Evolutionary conservation across 768 basidiomycete genomes (phyloP).

Genomic region (Mycena pura): DNA sequence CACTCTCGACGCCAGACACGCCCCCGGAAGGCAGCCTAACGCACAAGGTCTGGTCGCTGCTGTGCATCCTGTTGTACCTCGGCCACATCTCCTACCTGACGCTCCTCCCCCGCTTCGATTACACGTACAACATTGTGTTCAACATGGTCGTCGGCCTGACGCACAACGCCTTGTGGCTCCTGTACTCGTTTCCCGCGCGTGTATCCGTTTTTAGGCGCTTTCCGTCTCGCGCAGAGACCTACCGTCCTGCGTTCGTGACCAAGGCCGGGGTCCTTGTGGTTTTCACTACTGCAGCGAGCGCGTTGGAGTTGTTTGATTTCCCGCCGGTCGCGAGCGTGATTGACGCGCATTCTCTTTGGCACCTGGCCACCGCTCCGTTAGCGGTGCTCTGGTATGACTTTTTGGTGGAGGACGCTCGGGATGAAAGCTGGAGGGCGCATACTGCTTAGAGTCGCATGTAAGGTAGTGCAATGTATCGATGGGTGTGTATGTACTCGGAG

Average conservation of each 20-base stretch:
- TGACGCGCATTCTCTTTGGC: constrained; percentile 96
- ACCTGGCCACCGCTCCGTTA: constrained; percentile 82
- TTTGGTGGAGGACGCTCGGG: constrained; percentile 72
- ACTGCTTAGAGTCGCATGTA: constrained; percentile 30
- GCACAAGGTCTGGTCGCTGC: constrained; percentile 50
- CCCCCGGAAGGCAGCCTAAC: constrained; percentile 23
- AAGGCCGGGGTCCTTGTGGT: constrained; percentile 68
- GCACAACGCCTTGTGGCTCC: constrained; percentile 85
- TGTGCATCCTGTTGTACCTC: constrained; percentile 64
- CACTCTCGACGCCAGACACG: constrained; percentile 29
- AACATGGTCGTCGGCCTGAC: constrained; percentile 76
- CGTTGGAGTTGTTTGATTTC: constrained; percentile 91
- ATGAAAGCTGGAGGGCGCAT: constrained; percentile 68
- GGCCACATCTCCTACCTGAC: constrained; percentile 82
- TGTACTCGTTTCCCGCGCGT: constrained; percentile 66
- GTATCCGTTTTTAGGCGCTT: constrained; percentile 60
- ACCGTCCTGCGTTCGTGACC: constrained; percentile 61
- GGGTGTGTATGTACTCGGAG: no score
- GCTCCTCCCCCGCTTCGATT: constrained; percentile 83
- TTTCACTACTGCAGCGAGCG: constrained; percentile 75
- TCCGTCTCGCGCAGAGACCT: constrained; percentile 57
- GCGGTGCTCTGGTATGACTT: constrained; percentile 88
- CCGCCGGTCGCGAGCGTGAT: constrained; percentile 76
- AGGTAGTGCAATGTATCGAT: no score
- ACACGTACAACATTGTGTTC: constrained; percentile 91